Conservation (phyloP, 768 basidiomycete genomes). For the Lentinula raphanica region DNA sequence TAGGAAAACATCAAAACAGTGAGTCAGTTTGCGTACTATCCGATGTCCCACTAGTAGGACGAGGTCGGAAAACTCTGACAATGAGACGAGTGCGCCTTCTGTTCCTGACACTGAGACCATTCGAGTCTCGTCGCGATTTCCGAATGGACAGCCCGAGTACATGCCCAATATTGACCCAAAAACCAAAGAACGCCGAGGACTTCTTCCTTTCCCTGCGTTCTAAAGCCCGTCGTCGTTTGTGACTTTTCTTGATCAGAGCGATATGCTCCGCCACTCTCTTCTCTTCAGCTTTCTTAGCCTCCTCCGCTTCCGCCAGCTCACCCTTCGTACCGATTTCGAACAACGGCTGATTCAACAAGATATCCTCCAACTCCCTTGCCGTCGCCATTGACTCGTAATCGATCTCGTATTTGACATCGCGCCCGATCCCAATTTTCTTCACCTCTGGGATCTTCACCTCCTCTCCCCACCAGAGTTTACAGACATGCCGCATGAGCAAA, state of each 20-base stretch:
- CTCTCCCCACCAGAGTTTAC: not conserved
- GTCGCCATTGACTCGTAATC: conserved; percentile 2
- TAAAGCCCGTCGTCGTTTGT: not conserved
- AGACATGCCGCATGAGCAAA: not conserved
- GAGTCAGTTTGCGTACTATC: too few relatives aligned
- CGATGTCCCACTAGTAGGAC: too few relatives aligned
- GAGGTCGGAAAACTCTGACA: not conserved
- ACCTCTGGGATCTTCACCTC: not conserved
- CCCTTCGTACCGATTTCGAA: not conserved
- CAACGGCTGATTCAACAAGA: not conserved
- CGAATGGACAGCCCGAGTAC: not conserved
- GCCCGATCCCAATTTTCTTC: not conserved
- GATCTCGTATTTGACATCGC: not conserved
- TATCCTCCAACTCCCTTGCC: not conserved
- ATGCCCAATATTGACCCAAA: not conserved
- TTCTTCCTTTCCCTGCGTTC: not conserved
- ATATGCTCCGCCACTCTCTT: not conserved
- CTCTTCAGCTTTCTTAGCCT: not conserved
- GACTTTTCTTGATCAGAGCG: not conserved
- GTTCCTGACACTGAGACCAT: not conserved
- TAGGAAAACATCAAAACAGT: too few relatives aligned
- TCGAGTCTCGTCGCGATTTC: not conserved
- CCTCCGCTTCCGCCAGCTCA: not conserved
- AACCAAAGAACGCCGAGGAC: not conserved
- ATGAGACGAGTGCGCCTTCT: not conserved